phyloP scores from a whole-genome alignment of 768 basidiomycete genomes.

The Tulasnella sp. region DNA sequence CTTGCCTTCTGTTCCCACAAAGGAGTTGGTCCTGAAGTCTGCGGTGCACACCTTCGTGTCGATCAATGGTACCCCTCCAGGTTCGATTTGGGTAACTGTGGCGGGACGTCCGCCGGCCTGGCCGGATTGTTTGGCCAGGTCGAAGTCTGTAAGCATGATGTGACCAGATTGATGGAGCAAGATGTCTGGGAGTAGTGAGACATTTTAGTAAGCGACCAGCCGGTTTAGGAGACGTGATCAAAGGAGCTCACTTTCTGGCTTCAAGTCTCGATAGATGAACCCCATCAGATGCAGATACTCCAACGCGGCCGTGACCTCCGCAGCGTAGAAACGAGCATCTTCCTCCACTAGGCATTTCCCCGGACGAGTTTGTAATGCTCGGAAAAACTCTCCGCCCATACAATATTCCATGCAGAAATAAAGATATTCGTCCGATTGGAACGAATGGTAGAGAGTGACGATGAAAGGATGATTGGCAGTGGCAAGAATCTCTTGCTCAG shows the following conservation, averaged over 20 bases:
- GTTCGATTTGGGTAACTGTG: constrained; percentile 76
- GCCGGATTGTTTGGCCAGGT: constrained; percentile 92
- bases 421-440: constrained; percentile 95
- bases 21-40: constrained; percentile 97
- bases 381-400: constrained; percentile 99
- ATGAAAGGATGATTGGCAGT: constrained; percentile 99
- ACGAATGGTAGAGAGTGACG: constrained; percentile 97
- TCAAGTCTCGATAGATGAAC: constrained; percentile 98
- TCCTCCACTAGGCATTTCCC: constrained; percentile 97
- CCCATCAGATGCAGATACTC: constrained; percentile 99
- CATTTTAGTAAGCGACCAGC: not conserved
- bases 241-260: constrained; percentile 88
- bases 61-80: constrained; percentile 89
- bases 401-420: constrained; percentile 99
- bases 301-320: constrained; percentile 94
- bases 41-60: constrained; percentile 97
- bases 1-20: constrained; percentile 97
- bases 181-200: constrained; percentile 60
- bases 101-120: constrained; percentile 82
- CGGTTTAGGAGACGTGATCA: not conserved
- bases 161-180: constrained; percentile 96
- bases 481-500: constrained; percentile 97
- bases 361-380: constrained; percentile 90
- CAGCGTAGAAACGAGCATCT: constrained; percentile 94
- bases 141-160: constrained; percentile 99